Base-by-base conservation (phyloP, 495 filamentous ascomycete species). In the Tricharina praecox region DNA sequence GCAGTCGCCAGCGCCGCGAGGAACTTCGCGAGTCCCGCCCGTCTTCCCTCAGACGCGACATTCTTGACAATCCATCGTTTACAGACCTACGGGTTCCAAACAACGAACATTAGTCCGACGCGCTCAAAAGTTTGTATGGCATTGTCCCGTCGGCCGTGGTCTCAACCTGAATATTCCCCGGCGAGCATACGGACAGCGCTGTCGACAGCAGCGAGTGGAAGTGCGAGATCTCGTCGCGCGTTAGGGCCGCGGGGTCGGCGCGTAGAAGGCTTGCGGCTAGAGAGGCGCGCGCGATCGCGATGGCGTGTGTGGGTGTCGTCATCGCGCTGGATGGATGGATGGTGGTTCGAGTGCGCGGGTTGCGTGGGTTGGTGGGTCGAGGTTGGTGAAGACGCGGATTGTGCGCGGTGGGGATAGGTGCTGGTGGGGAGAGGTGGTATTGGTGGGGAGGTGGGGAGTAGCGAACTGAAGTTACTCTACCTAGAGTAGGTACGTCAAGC, bases 111-210 rank as follows among this genome's bases (percentile, higher is more conserved):
- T 46, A 46, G 43, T 46, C 8, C 23, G 37, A 45, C 38, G 47
- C 28, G 44, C 48, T 39, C 38, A 13, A 33, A 34, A 32, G 20
- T 15, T 24, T n/a, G n/a, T n/a, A n/a, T n/a, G n/a, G n/a, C n/a
- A n/a, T n/a, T n/a, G n/a, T n/a, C n/a, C n/a, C n/a, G n/a, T n/a
- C 64, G 54, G 54, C 53, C 76, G 76, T 76, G 79, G 75, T 67
- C 64, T 67, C 87, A 85, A 94, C 86, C 86, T 94, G 86, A 71
- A 94, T 80, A 68, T 93, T 92, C 68, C 68, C 61, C 48, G 77
- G 69, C 53, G 83, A 82, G 74, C 85, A 88, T 66, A 79, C 76
- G 63, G 71, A 68, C 56, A 85, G 63, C 47, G 72, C 73, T 59
- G 71, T 66, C 57, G 81, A 75, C 51, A 94, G 70, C 40, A 74